phyloP scores from a whole-genome alignment of 768 basidiomycete species.

The Ramaria rubella region DNA sequence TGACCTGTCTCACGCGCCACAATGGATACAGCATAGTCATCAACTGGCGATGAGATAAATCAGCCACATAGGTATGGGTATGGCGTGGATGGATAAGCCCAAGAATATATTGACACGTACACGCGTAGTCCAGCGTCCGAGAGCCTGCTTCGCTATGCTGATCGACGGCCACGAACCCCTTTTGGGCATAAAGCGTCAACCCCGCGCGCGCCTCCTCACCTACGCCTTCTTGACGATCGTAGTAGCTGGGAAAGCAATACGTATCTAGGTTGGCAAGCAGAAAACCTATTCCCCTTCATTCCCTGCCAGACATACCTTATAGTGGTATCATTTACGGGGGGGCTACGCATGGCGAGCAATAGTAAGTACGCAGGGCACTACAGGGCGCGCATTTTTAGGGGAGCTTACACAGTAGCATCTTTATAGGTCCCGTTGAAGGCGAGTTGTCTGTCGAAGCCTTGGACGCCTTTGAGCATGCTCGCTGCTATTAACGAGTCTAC shows the following conservation, averaged over 20 bases:
- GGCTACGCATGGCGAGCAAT: too few species aligned
- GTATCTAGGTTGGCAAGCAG: too few species aligned
- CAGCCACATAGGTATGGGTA: not conserved
- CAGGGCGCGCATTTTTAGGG: too few species aligned
- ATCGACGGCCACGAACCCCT: constrained; percentile 75
- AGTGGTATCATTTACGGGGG: constrained; percentile 49
- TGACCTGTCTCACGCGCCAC: constrained; percentile 52
- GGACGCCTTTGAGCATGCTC: constrained; percentile 59
- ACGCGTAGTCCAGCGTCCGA: constrained; percentile 72
- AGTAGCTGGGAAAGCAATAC: constrained; percentile 40
- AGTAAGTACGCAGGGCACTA: too few species aligned
- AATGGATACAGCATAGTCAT: constrained; percentile 67
- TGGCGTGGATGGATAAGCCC: too few species aligned
- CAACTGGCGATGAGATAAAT: constrained; percentile 44
- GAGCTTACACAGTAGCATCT: constrained; percentile 48
- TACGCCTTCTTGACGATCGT: constrained; percentile 66
- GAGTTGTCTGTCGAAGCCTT: constrained; percentile 52
- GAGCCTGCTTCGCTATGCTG: constrained; percentile 75
- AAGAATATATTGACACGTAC: constrained; percentile 36
- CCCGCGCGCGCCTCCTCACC: constrained; percentile 81
- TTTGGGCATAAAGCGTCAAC: constrained; percentile 53
- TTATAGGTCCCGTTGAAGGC: constrained; percentile 74
- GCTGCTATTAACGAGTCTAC: constrained; percentile 74
- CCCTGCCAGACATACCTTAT: constrained; percentile 41
- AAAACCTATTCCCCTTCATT: too few species aligned